Percentiles rank a stretch among this genome's conserved stretches.
Evolutionary conservation across 495 filamentous ascomycete species (phyloP).

Genomic region (Niebla homalea): DNA sequence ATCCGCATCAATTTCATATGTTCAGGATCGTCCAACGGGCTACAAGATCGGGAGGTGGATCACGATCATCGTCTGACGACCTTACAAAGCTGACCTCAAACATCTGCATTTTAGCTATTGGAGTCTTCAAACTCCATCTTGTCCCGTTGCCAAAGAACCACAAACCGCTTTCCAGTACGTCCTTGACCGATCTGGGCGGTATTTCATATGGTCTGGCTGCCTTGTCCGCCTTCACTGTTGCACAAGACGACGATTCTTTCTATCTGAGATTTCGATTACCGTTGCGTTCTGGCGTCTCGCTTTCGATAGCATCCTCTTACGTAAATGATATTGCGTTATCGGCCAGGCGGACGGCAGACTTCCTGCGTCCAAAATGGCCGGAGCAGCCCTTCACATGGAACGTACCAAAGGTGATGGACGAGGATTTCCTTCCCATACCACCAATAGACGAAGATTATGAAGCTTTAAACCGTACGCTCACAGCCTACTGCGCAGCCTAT

Average conservation of each 20-base stretch:
- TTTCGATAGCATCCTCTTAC: conserved; percentile 69
- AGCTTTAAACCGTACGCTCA: conserved; percentile 68
- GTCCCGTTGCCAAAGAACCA: conserved; percentile 54
- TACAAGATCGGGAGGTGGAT: conserved; percentile 33
- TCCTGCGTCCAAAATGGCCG: conserved; percentile 75
- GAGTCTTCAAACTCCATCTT: conserved; percentile 68
- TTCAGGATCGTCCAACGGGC: conserved; percentile 73
- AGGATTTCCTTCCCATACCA: conserved; percentile 47
- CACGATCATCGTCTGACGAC: conserved; percentile 60
- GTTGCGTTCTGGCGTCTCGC: conserved; percentile 42
- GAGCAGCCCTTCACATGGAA: conserved; percentile 50
- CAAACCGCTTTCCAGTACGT: conserved; percentile 42
- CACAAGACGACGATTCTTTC: conserved; percentile 69
- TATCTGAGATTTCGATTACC: conserved; percentile 73
- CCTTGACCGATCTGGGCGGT: conserved; percentile 33
- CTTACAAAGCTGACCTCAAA: conserved; percentile 58
- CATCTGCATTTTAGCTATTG: conserved; percentile 76
- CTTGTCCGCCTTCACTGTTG: conserved; percentile 52
- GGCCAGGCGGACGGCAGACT: conserved; percentile 60
- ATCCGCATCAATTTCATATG: conserved; percentile 57
- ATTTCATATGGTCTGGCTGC: conserved; percentile 62
- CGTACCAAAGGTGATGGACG: conserved; percentile 49
- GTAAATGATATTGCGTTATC: conserved; percentile 64
- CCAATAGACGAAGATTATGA: conserved; percentile 60
- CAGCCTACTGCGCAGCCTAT: conserved; percentile 76